Conservation (phyloP, 2,329 filamentous ascomycete genomes). For the Colletotrichum endophyticum region DNA sequence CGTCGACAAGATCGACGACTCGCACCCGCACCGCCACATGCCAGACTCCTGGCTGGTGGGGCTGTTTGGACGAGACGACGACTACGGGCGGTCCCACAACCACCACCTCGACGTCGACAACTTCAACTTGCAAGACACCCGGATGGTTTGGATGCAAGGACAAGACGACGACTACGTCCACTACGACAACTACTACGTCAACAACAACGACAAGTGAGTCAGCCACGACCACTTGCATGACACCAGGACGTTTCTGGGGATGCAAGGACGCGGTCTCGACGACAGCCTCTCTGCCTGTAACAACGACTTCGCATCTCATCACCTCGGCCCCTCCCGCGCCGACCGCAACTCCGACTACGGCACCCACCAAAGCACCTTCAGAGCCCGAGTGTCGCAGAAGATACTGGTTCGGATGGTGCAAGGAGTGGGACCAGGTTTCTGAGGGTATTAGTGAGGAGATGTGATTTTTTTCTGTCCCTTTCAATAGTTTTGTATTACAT, state of each 20-base stretch:
- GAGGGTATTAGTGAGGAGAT: constrained; percentile 14
- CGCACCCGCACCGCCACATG: constrained; percentile 82
- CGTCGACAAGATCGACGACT: constrained; percentile 60
- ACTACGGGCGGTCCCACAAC: constrained; percentile 44
- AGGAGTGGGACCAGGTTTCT: constrained; percentile 33
- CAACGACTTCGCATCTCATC: constrained; percentile 28
- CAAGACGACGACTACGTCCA: constrained; percentile 38
- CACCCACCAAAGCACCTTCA: constrained; percentile 25
- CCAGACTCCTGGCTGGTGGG: constrained; percentile 93
- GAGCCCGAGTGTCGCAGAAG: constrained; percentile 37
- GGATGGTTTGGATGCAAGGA: constrained; percentile 74
- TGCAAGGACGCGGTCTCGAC: constrained; percentile 48
- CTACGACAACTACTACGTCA: constrained; percentile 27
- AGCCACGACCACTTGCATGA: constrained; percentile 46
- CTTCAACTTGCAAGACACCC: constrained; percentile 64
- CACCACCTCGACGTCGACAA: constrained; percentile 51
- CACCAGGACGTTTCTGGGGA: constrained; percentile 62
- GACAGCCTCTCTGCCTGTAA: constrained; percentile 7
- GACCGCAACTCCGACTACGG: constrained; percentile 30
- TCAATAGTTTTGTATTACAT: not conserved
- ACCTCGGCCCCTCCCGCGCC: constrained; percentile 36
- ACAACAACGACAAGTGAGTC: constrained; percentile 28
- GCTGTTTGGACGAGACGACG: constrained; percentile 72
- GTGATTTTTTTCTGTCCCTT: not conserved
- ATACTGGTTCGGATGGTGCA: constrained; percentile 48